Evolutionary conservation across 2,329 filamentous ascomycete genomes (phyloP), one percentile per base, ranked within the genome.

Genomic region (Exophiala dermatitidis): DNA sequence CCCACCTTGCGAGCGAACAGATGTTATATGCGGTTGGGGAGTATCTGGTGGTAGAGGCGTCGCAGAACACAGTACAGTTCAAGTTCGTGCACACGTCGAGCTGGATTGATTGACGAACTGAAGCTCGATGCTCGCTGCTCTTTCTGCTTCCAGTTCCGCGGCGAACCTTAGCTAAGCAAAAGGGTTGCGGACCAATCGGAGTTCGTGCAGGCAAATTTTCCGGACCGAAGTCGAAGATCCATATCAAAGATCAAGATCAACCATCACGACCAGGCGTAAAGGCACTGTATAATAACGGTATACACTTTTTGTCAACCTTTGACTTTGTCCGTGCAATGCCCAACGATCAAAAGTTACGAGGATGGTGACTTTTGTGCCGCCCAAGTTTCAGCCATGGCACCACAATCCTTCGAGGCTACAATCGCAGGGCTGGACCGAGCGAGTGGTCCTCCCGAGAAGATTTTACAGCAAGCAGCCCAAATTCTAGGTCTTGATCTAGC

Each of bases 401-500:
- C 38, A n/a, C 26, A 29, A 36, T 47, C 49, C 8, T 62, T 60
- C 33, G 60, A 62, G 54, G 53, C 52, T 43, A 52, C 44, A 9
- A 58, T 62, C 31, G 54, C 60, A 37, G 67, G 67, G 53, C 69
- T 75, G 44, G 73, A 75, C 61, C 73, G 70, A 64, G 68, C 70
- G 54, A 70, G 65, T 46, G 68, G 64, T 41, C 65, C 65, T n/a
- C 67, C 69, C 26, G 64, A 64, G n/a, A 64, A 63, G 26, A 69
- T 73, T 53, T 62, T 75, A 43, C 63, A 67, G 48, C 67, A 73
- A 50, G 73, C 73, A 7, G 71, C 71, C 31, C 68, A 68, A 51
- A 73, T 74, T 48, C 63, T 74, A 37, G 70, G 70, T 12, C 41
- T 72, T 30, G 67, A 73, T 54, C 59, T 73, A 43, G 59, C 54